Evolutionary conservation across 768 basidiomycete genomes (phyloP), one percentile per base, ranked within the genome.

Genomic region (Tulasnella sp.): DNA sequence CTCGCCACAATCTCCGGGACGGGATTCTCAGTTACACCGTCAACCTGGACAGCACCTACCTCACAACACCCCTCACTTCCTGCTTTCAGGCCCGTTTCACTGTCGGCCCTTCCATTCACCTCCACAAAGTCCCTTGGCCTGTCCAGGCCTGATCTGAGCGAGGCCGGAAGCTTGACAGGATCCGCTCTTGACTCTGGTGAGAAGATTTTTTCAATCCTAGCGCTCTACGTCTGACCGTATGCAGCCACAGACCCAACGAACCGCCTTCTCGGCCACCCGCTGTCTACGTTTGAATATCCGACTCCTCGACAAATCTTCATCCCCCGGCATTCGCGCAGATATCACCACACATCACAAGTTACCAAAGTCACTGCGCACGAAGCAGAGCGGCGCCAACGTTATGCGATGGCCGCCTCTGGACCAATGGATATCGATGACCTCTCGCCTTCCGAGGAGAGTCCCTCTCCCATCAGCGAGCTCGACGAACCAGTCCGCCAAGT

Each of bases 401-500:
- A 68, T 6, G 62, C 62, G 62, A 31, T 36, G 62, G 34, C 31
- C 31, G 18, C 31, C 31, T 48, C 52, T 24, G 52, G 31, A 56
- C 62, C 68, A 24, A 71, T 71, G 62, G 71, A 38, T 71, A 27
- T 72, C 38, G 77, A 78, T 12, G 36, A 72, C 24, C 8, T 40
- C 16, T 1, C 44, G 36, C 10, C 62, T 18, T 6, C 71, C 18
- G 82, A 84, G 52, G 80, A 79, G 58, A 89, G 89, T 18, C 56
- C 95, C 4, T 88, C 88, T 24, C 86, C 87, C 71, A 85, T 94
- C 80, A 91, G 90, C 68, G 87, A 88, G 46, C 91, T 92, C 81
- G 88, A 89, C 42, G 92, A 95, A 72, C 97, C 97, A 3, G 89
- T 98, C 56, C 91, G 89, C 84, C 89, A 91, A 77, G 89, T 98